A percentile compares a stretch with the other conserved stretches of the same genome.
These are phyloP conservation scores for Tuber magnatum DNA, from an alignment of 495 filamentous ascomycete species.

Conservation along the genomic window DNA sequence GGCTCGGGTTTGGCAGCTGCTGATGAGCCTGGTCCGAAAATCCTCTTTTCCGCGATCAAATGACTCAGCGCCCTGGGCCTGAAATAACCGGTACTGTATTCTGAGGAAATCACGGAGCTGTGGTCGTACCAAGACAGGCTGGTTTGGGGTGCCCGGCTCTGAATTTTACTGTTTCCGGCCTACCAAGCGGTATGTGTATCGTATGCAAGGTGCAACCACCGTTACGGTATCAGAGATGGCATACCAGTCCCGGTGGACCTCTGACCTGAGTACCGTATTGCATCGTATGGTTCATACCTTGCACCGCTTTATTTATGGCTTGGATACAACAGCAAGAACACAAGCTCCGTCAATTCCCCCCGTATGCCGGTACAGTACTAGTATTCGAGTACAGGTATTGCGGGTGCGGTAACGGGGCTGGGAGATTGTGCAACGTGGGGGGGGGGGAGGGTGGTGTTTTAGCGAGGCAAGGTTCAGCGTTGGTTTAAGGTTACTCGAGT, in stretches of 20 bases:
- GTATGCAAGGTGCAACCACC: not conserved
- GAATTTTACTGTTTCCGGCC: not conserved
- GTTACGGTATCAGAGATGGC: not conserved
- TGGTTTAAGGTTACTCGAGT: constrained; percentile 4
- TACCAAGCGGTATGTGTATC: not conserved
- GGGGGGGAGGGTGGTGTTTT: too few species aligned
- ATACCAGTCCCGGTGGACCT: too few species aligned
- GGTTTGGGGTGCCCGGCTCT: not conserved
- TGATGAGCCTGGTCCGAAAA: not conserved
- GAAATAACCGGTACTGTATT: too few species aligned
- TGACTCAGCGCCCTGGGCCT: not conserved
- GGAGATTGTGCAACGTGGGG: not conserved
- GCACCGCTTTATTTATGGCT: not conserved
- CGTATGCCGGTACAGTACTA: too few species aligned
- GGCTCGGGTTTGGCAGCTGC: not conserved
- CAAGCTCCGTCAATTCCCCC: not conserved
- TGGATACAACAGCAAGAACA: not conserved
- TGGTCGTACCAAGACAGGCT: not conserved
- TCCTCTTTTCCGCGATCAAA: too few species aligned
- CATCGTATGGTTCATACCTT: not conserved
- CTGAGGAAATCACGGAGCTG: not conserved
- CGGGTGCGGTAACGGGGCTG: not conserved
- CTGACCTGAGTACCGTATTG: not conserved
- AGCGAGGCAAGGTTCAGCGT: not conserved
- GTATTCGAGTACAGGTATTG: too few species aligned